Evolutionary conservation across 2,329 filamentous ascomycete species (phyloP).

Genomic region (Talaromyces funiculosus): DNA sequence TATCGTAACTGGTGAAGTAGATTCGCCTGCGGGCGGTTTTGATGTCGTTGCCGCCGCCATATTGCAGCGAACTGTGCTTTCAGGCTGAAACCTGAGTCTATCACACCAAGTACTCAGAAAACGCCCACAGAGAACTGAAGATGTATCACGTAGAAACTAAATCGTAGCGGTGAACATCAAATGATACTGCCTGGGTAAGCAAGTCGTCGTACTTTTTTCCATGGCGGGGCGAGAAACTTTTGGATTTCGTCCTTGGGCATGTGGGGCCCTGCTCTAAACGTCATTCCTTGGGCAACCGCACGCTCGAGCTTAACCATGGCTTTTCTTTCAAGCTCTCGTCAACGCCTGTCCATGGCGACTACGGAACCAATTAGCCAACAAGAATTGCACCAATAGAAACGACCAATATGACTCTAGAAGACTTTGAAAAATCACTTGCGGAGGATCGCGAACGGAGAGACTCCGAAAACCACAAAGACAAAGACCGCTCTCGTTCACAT

Average conservation of each 20-base stretch:
- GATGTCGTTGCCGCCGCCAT: conserved; percentile 5
- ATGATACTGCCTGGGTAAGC: neutral
- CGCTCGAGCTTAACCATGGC: neutral
- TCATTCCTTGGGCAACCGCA: conserved; percentile 4
- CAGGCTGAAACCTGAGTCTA: neutral
- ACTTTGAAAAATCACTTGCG: conserved; percentile 73
- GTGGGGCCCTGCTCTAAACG: conserved; percentile 13
- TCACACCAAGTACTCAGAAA: neutral
- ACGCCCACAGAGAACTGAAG: neutral
- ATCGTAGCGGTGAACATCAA: neutral
- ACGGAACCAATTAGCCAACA: neutral
- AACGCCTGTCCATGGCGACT: neutral
- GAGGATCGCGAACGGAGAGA: conserved; percentile 45
- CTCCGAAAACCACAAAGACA: conserved; percentile 24
- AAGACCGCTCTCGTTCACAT: conserved; percentile 32
- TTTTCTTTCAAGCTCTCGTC: conserved; percentile 16
- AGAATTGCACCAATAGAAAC: neutral
- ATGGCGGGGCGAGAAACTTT: conserved; percentile 16
- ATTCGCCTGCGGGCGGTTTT: conserved; percentile 26
- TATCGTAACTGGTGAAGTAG: conserved; percentile 62
- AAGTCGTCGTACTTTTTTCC: conserved; percentile 21
- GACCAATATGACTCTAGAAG: conserved; percentile 53
- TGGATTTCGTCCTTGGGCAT: conserved; percentile 17
- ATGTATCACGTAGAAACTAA: neutral
- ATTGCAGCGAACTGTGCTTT: neutral